phyloP scores from a whole-genome alignment of 1,284 basidiomycete genomes.

The Apiotrichum porosum region DNA sequence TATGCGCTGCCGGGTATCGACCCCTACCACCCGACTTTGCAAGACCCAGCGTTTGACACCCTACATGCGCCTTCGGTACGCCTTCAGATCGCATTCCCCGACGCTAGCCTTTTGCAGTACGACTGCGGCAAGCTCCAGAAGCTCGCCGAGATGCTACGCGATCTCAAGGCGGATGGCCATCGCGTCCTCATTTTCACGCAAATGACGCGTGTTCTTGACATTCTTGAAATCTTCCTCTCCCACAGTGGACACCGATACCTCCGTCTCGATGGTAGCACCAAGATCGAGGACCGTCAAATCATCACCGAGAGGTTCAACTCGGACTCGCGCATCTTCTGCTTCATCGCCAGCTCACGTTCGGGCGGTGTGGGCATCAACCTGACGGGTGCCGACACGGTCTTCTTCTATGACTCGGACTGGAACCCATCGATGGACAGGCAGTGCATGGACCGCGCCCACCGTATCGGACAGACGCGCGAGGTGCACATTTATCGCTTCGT shows the following conservation, averaged over 20 bases:
- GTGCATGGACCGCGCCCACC: constrained; percentile 77
- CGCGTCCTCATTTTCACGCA: constrained; percentile 94
- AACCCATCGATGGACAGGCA: constrained; percentile 97
- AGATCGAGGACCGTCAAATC: constrained; percentile 91
- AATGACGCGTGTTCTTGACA: constrained; percentile 92
- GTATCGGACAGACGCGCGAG: constrained; percentile 91
- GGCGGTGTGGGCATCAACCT: constrained; percentile 95
- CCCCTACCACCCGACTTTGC: constrained; percentile 36
- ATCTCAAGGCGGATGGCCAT: constrained; percentile 80
- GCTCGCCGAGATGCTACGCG: constrained; percentile 70
- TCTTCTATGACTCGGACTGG: constrained; percentile 91
- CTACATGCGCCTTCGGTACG: constrained; percentile 73
- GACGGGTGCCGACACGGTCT: constrained; percentile 93
- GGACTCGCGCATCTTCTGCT: constrained; percentile 82
- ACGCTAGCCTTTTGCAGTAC: constrained; percentile 83
- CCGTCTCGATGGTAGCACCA: constrained; percentile 87
- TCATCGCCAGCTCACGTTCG: constrained; percentile 88
- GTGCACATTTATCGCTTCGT: constrained; percentile 97
- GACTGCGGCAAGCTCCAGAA: constrained; percentile 95
- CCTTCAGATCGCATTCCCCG: constrained; percentile 90
- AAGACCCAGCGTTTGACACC: constrained; percentile 56
- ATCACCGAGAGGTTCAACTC: constrained; percentile 96
- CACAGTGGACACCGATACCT: constrained; percentile 92
- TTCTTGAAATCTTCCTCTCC: constrained; percentile 88
- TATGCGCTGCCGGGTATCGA: constrained; percentile 34